These are phyloP conservation scores for Volvariella surrecta DNA, from an alignment of 1,284 basidiomycete species.

Conservation along the genomic window DNA sequence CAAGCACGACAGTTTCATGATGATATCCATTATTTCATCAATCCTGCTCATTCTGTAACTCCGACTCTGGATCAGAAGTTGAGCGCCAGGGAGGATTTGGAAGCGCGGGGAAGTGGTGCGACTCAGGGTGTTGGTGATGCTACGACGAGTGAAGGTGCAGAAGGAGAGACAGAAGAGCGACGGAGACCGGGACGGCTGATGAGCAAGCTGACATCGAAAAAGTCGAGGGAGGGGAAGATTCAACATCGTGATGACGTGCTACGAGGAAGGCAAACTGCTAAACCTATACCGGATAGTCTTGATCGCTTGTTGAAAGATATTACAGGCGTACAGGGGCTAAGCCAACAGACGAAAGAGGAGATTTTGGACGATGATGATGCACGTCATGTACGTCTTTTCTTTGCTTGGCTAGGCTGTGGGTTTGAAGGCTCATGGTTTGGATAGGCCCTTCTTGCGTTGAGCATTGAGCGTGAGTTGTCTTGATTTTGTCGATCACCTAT, in stretches of 20 bases:
- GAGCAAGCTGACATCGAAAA: neutral
- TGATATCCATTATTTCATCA: conserved; percentile 28
- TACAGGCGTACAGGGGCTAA: conserved; percentile 26
- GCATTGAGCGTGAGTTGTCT: conserved; percentile 36
- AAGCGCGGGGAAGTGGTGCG: too few relatives aligned
- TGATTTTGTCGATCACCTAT: conserved; percentile 5
- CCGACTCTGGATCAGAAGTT: conserved; percentile 34
- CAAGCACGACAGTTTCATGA: neutral
- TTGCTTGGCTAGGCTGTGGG: neutral
- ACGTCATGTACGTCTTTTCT: conserved; percentile 31
- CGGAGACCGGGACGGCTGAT: neutral
- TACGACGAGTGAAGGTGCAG: neutral
- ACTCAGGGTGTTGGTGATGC: too few relatives aligned
- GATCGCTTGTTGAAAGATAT: conserved; percentile 37
- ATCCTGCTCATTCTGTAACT: conserved; percentile 29
- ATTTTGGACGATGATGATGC: conserved; percentile 40
- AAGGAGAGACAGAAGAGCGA: neutral
- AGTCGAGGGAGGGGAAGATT: neutral
- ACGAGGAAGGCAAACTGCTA: conserved; percentile 11
- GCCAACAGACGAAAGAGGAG: conserved; percentile 33
- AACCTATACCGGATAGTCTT: conserved; percentile 26
- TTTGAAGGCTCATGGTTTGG: neutral
- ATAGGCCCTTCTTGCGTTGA: conserved; percentile 42
- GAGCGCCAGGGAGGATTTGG: conserved; percentile 1
- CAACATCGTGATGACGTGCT: neutral